Conservation (phyloP, 768 basidiomycete species). For the Exidia glandulosa region DNA sequence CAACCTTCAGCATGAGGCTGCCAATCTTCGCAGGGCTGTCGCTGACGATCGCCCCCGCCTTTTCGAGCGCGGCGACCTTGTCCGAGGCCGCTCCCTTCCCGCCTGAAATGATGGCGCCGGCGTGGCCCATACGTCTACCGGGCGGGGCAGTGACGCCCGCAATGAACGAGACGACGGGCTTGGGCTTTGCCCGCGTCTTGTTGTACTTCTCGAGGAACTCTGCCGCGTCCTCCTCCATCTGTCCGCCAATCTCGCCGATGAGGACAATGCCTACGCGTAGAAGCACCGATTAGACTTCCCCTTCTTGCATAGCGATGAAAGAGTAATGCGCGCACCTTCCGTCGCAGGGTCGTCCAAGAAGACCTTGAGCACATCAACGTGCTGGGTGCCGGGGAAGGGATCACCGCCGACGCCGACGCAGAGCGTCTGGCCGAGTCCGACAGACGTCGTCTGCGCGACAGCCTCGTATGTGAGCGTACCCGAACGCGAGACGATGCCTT, state of each 20-base stretch:
- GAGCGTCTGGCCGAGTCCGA: conserved; percentile 91
- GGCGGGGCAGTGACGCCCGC: conserved; percentile 97
- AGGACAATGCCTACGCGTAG: conserved; percentile 69
- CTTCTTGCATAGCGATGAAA: not conserved
- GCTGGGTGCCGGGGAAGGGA: conserved; percentile 92
- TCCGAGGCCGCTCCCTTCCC: conserved; percentile 94
- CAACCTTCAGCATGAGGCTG: conserved; percentile 73
- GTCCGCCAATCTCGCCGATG: conserved; percentile 97
- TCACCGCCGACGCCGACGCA: conserved; percentile 97
- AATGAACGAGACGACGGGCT: conserved; percentile 97
- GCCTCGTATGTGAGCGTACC: conserved; percentile 98
- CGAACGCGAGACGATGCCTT: conserved; percentile 90
- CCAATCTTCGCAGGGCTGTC: conserved; percentile 96
- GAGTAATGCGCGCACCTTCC: conserved; percentile 45
- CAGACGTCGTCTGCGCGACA: conserved; percentile 91
- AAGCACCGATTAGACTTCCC: conserved; percentile 5
- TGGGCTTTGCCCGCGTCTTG: conserved; percentile 73
- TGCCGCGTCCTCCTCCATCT: conserved; percentile 99
- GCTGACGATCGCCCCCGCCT: conserved; percentile 87
- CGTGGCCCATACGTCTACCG: conserved; percentile 95
- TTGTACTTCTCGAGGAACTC: conserved; percentile 92
- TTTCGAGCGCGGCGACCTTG: conserved; percentile 85
- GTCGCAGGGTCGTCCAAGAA: conserved; percentile 92
- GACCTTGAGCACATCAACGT: conserved; percentile 90
- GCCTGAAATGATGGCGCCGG: conserved; percentile 95